phyloP scores from a whole-genome alignment of 1,284 basidiomycete genomes.

The Ceratobasidium sp. region DNA sequence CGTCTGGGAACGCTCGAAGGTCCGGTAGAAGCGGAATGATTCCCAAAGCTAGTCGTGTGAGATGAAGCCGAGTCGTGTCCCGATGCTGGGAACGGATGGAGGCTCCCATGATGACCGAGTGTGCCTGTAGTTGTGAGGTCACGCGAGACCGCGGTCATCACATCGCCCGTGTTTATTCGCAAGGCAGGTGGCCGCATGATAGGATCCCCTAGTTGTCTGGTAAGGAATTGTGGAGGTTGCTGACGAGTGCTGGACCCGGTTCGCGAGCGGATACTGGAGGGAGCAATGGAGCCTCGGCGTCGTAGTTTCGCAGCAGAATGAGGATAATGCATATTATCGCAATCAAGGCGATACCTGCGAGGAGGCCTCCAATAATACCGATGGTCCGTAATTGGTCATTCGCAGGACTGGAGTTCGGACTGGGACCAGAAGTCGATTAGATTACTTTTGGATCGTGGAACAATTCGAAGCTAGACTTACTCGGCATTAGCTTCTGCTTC shows the following conservation, averaged over 20 bases:
- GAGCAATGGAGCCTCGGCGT: constrained; percentile 25
- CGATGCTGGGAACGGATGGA: constrained; percentile 14
- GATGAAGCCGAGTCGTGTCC: constrained; percentile 25
- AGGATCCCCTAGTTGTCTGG: constrained; percentile 4
- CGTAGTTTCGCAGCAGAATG: constrained; percentile 25
- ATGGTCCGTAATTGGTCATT: constrained; percentile 27
- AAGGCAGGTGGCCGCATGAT: constrained; percentile 6
- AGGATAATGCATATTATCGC: constrained; percentile 20
- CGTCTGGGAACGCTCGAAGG: constrained; percentile 2
- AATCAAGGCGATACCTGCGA: constrained; percentile 22
- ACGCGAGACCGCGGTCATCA: background rate
- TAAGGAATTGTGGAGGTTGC: constrained; percentile 6
- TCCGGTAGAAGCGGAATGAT: constrained; percentile 4
- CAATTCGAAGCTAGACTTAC: constrained; percentile 2
- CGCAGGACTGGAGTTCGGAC: background rate
- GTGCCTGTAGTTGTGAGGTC: constrained; percentile 24
- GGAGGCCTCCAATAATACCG: constrained; percentile 34
- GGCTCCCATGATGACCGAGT: constrained; percentile 1
- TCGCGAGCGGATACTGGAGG: constrained; percentile 20
- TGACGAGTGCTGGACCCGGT: constrained; percentile 17
- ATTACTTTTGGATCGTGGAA: constrained; percentile 1
- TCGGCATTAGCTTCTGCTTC: constrained; percentile 5
- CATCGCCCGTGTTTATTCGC: constrained; percentile 11
- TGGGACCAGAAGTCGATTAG: constrained; percentile 12
- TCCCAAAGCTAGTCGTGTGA: constrained; percentile 20